Evolutionary conservation across 371 early-diverging fungal genomes (phyloP).

Genomic region (Mucor racemosus): DNA sequence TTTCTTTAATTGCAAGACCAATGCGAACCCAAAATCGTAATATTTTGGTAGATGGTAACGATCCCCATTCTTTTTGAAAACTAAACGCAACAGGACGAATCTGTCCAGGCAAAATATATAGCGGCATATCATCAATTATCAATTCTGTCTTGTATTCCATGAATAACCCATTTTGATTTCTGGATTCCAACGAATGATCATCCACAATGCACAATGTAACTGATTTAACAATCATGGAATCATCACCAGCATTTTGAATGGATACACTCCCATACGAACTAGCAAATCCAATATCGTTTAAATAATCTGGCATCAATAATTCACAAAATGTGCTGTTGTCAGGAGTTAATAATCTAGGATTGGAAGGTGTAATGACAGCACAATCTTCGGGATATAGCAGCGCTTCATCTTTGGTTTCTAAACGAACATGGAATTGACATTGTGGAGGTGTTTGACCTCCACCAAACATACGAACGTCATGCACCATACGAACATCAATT

Average conservation of each 20-base stretch:
- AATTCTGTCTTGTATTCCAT: conserved; percentile 23
- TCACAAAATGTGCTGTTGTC: not conserved
- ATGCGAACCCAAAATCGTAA: conserved; percentile 23
- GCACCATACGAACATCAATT: conserved; percentile 58
- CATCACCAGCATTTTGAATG: conserved; percentile 25
- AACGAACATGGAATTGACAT: conserved; percentile 33
- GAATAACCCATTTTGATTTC: conserved; percentile 12
- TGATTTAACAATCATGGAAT: conserved; percentile 12
- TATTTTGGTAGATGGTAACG: conserved; percentile 14
- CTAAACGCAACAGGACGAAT: conserved; percentile 22
- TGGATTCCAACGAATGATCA: conserved; percentile 6
- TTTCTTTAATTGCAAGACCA: conserved; percentile 10
- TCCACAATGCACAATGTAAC: conserved; percentile 24
- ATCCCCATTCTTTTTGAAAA: conserved; percentile 19
- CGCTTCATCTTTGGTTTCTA: conserved; percentile 10
- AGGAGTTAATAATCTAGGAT: no score
- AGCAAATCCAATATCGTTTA: conserved; percentile 26
- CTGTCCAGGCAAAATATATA: conserved; percentile 18
- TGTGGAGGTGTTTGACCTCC: conserved; percentile 56
- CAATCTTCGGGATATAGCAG: conserved; percentile 19
- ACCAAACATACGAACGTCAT: conserved; percentile 72
- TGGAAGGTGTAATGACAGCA: conserved; percentile 1
- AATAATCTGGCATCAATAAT: conserved; percentile 28
- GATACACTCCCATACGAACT: conserved; percentile 26
- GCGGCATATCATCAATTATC: not conserved